These are phyloP conservation scores for Trichoderma sp. DNA, from an alignment of 2,329 filamentous ascomycete species.

Conservation along the genomic window DNA sequence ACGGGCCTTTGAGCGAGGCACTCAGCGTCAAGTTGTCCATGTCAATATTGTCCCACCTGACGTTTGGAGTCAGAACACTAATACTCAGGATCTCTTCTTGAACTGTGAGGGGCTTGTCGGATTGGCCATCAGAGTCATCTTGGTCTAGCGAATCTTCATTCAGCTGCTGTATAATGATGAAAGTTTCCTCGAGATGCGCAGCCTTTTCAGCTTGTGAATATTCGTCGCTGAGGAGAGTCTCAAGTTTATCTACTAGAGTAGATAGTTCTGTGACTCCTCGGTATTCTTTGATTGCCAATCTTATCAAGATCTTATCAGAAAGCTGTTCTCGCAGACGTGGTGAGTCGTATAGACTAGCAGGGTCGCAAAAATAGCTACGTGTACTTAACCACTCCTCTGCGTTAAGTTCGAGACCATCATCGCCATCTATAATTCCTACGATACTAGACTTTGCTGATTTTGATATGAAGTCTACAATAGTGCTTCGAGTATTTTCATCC, in stretches of 20 bases:
- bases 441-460: background rate
- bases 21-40: constrained; percentile 58
- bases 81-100: constrained; percentile 64
- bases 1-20: constrained; percentile 62
- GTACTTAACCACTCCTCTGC: background rate
- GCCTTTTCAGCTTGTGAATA: background rate
- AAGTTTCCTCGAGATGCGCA: background rate
- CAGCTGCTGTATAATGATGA: background rate
- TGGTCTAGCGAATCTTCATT: background rate
- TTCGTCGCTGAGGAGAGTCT: background rate
- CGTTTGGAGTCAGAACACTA: constrained; percentile 59
- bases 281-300: background rate
- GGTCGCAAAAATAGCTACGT: background rate
- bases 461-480: background rate
- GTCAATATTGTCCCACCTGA: constrained; percentile 62
- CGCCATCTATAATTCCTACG: background rate
- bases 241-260: background rate
- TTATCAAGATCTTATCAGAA: background rate
- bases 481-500: background rate
- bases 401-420: background rate
- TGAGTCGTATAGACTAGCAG: background rate
- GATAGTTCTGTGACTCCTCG: background rate
- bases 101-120: constrained; percentile 59
- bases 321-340: background rate
- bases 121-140: constrained; percentile 45